Percentiles rank a stretch among this genome's conserved stretches.
Conservation (phyloP, 2,329 filamentous ascomycete species). For the Didymella lethalis region DNA sequence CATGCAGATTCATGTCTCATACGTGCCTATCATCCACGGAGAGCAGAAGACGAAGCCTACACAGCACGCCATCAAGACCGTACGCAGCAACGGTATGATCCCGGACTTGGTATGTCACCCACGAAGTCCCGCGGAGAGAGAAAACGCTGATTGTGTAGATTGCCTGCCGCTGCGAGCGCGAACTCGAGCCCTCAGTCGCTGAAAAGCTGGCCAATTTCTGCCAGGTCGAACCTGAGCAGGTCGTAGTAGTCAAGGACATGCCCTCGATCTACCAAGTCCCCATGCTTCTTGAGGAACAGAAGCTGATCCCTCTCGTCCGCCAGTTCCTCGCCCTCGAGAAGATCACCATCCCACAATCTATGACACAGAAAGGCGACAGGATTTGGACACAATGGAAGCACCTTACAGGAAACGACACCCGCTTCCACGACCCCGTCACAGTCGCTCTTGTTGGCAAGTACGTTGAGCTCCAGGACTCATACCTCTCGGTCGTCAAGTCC, state of each 20-base stretch:
- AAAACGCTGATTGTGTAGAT: slow-evolving; percentile 64
- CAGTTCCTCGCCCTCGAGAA: slow-evolving; percentile 70
- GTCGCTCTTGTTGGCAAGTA: slow-evolving; percentile 97
- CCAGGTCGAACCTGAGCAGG: slow-evolving; percentile 84
- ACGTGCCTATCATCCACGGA: slow-evolving; percentile 77
- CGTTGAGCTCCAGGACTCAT: slow-evolving; percentile 81
- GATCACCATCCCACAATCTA: slow-evolving; percentile 60
- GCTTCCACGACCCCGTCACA: slow-evolving; percentile 72
- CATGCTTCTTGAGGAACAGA: slow-evolving; percentile 85
- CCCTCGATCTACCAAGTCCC: slow-evolving; percentile 93
- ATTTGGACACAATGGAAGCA: slow-evolving; percentile 82
- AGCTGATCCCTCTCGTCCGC: slow-evolving; percentile 72
- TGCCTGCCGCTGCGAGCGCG: slow-evolving; percentile 86
- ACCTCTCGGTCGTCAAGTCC: slow-evolving; percentile 83
- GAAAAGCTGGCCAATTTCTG: slow-evolving; percentile 90
- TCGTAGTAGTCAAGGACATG: slow-evolving; percentile 87
- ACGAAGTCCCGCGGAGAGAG: neutral
- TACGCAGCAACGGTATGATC: slow-evolving; percentile 77
- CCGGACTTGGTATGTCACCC: slow-evolving; percentile 63
- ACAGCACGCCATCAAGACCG: slow-evolving; percentile 84
- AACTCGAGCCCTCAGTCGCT: slow-evolving; percentile 76
- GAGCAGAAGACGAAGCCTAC: slow-evolving; percentile 98
- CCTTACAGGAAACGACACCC: slow-evolving; percentile 72
- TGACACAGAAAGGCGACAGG: slow-evolving; percentile 68
- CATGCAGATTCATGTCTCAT: slow-evolving; percentile 86